Evolutionary conservation across 257 asterid species (phyloP).

Genomic region (Rhazya stricta): DNA sequence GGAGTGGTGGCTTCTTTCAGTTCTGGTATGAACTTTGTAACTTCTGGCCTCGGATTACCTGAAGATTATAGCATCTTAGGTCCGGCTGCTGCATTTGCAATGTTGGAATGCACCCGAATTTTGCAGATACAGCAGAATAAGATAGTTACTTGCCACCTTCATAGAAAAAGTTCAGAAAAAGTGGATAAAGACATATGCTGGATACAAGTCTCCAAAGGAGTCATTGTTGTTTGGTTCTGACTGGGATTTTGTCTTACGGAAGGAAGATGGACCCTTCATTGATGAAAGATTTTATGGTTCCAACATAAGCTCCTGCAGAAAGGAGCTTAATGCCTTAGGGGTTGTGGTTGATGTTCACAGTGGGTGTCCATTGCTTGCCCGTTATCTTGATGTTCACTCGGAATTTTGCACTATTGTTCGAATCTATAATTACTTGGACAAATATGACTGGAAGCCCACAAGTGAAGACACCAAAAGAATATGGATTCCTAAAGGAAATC

Average conservation of each 20-base stretch:
- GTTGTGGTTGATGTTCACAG: slow-evolving; percentile 20
- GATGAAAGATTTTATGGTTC: slow-evolving; percentile 30
- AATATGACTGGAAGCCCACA: slow-evolving; percentile 23
- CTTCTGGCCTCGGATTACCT: slow-evolving; percentile 25
- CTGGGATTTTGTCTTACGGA: slow-evolving; percentile 21
- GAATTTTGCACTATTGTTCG: slow-evolving; percentile 21
- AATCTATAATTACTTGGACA: slow-evolving; percentile 22
- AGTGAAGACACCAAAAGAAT: slow-evolving; percentile 13
- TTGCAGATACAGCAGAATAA: background rate
- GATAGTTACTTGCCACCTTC: background rate
- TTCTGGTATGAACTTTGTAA: slow-evolving; percentile 17
- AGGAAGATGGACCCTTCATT: slow-evolving; percentile 34
- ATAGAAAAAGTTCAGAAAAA: slow-evolving; percentile 11
- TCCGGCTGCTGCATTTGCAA: slow-evolving; percentile 18
- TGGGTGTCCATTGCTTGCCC: slow-evolving; percentile 27
- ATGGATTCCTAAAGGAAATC: slow-evolving; percentile 31
- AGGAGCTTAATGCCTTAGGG: slow-evolving; percentile 26
- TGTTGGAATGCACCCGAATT: slow-evolving; percentile 21
- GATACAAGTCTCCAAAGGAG: slow-evolving; percentile 28
- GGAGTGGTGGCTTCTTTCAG: slow-evolving; percentile 25
- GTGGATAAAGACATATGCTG: slow-evolving; percentile 30
- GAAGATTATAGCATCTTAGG: slow-evolving; percentile 20
- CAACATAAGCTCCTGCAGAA: slow-evolving; percentile 15
- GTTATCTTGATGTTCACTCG: slow-evolving; percentile 20
- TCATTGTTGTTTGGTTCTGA: slow-evolving; percentile 24